Base-by-base conservation (phyloP, 306 rosid species). In the Biancaea sappan region DNA sequence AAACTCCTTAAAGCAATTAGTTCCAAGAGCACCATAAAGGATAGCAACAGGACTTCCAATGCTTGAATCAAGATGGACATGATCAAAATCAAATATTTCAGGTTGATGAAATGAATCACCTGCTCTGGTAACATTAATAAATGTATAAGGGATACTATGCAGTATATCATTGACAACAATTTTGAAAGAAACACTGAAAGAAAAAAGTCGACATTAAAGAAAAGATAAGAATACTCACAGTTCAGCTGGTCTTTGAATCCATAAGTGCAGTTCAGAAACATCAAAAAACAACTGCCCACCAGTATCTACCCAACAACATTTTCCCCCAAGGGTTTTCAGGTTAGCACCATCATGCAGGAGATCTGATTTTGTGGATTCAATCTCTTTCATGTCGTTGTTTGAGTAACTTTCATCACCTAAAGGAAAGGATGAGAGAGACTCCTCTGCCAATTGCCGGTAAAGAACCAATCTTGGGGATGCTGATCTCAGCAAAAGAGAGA, bases 11-110 rank as follows among this genome's bases (percentile, higher is more conserved):
- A 92, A 95, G 91, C 99, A 95, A 66, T 32, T 61, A 64, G 98
- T 88, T 74, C 93, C 97, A 46, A 90, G 93, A 37, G 99, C 96
- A 16, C 99, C 99, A 79, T 92, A 92, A 51, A 92, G 99, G 66
- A 95, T 76, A 69, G 91, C 91, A 74, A 92, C 87, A 3, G 92
- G 89, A 84, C 91, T 82, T 75, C 87, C 92, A 70, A 44, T 18
- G 75, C 68, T 77, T 48, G 99, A 92, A 83, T 87, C 86, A 62
- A 77, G 75, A 75, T 95, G 92, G 77, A 95, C 57, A 81, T 92
- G 98, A 82, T 95, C 98, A 59, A 95, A 95, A 50, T 95, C 99
- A 80, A 90, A 94, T 52, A 94, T 74, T 48, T 90, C 88, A 44
- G 92, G 97, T 47, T 83, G 88, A 82, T 86, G 94, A 83, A 83